Base-by-base conservation (phyloP, 768 basidiomycete genomes). In the Lyophyllum semitale region DNA sequence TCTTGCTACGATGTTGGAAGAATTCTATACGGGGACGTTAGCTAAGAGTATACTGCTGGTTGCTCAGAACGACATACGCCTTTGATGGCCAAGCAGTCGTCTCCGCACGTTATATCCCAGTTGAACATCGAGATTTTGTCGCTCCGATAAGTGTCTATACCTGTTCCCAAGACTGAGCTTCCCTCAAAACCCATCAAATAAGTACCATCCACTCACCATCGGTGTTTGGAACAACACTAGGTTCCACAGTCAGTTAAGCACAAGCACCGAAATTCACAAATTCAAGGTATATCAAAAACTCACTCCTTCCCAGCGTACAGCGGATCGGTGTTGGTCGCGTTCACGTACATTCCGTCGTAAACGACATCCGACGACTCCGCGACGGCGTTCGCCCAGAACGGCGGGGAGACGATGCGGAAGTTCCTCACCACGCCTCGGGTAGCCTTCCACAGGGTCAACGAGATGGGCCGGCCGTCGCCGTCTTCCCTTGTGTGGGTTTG, bases 51-150 rank as follows among this genome's bases (percentile, higher is more conserved):
- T 32, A 8, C 43, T 35, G 30, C 9, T 9, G 20, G 7, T 9
- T 33, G 4, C 30, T n/a, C 9, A 17, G 37, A 43, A 33, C 3
- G 11, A 66, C 80, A 25, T 61, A 84, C 82, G 7, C 83, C 83
- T 70, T 85, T 84, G 70, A 85, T 81, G 8, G 82, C 83, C n/a
- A 85, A 66, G 54, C 84, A 85, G 59, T 85, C 84, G 61, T 85
- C 84, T 17, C 84, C 83, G 51, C 77, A 81, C n/a, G 83, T 84
- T 17, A 85, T 72, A 66, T 85, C 83, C 79, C 78, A 85, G 62
- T 85, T 82, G 33, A 77, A 57, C 54, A 86, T 60, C 2, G 75
- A 66, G 30, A 85, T 65, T 4, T 69, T 62, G 55, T 81, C 73
- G 54, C 80, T 81, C 27, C 82, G 73, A 58, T 79, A 85, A 0